Base-by-base conservation (phyloP, 768 basidiomycete genomes). In the Candolleomyces eurysporus region DNA sequence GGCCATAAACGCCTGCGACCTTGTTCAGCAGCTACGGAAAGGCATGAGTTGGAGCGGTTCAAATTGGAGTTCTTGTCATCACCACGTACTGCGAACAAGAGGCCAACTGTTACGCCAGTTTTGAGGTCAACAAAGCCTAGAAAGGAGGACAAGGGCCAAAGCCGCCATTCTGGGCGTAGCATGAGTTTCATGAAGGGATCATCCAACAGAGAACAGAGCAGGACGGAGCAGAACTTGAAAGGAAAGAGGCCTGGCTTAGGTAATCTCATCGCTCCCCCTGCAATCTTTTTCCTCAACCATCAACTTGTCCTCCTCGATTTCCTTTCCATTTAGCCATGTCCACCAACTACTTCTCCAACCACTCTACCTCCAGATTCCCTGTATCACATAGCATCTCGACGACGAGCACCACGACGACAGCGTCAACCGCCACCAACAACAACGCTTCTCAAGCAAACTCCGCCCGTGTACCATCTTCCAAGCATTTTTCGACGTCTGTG, bases 1-100 rank as follows among this genome's bases (percentile, higher is more conserved):
- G 84, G 59, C 97, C 97, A 72, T 98, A 99, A 9, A 98, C 85
- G 55, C 97, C 96, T 19, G 97, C 96, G 54, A 96, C 96, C 77
- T 99, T 99, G 84, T 99, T 99, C 65, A 99, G 79, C 57, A 94
- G 76, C 91, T 92, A 68, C 26, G 51, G 45, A 21, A 42, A 31
- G 48, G 26, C 30, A 31, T 19, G 40, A 45, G 19, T 32, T 36
- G 61, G 32, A 26, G 26, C 26, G 26, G 26, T 26, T 26, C 26
- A 26, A 26, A 26, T 22, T 62, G 48, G 36, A 36, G 36, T 63
- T 36, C 19, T 17, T 40, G 48, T 36, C 36, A 36, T 36, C 51
- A 48, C 40, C 31, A 82, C 91, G 64, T 65, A 97, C 92, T 13
- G 91, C 92, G 67, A 99, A 98, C 52, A 96, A 83, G 22, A 97